These are phyloP conservation scores for Gossypium aridum DNA, from an alignment of 441 rosid species.

Conservation along the genomic window DNA sequence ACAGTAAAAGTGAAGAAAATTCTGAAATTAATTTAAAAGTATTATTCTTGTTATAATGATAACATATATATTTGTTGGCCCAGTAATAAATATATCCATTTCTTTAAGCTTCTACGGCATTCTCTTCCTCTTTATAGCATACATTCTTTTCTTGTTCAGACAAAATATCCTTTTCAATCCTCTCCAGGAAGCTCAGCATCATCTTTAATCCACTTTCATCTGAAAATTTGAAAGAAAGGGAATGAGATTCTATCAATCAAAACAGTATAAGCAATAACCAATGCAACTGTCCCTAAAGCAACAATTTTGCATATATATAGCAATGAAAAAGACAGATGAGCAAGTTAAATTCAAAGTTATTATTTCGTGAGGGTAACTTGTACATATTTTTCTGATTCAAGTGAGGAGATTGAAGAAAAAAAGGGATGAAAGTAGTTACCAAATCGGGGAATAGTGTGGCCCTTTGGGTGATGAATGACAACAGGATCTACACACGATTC, in stretches of 20 bases:
- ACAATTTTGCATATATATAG: not conserved
- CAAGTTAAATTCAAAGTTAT: too few species aligned
- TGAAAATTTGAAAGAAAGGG: constrained; percentile 8
- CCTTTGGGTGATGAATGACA: constrained; percentile 73
- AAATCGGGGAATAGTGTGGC: constrained; percentile 84
- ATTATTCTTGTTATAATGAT: too few species aligned
- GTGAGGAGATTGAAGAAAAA: not conserved
- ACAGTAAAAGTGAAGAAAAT: too few species aligned
- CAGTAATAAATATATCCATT: not conserved
- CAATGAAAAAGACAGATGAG: too few species aligned
- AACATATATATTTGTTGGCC: too few species aligned
- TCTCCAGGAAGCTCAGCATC: constrained; percentile 39
- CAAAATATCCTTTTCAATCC: constrained; percentile 29
- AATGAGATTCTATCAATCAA: not conserved
- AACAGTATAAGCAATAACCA: not conserved
- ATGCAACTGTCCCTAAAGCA: too few species aligned
- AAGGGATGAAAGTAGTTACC: constrained; percentile 15
- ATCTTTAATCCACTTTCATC: constrained; percentile 54
- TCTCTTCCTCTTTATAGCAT: not conserved
- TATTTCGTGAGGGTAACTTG: too few species aligned
- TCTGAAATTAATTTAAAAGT: too few species aligned
- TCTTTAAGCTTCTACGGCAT: not conserved
- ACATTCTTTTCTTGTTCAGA: constrained; percentile 14
- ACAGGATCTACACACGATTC: constrained; percentile 44
- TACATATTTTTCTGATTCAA: too few species aligned